Conservation (phyloP, 2,329 filamentous ascomycete species). For the Colletotrichum neosansevieriae region DNA sequence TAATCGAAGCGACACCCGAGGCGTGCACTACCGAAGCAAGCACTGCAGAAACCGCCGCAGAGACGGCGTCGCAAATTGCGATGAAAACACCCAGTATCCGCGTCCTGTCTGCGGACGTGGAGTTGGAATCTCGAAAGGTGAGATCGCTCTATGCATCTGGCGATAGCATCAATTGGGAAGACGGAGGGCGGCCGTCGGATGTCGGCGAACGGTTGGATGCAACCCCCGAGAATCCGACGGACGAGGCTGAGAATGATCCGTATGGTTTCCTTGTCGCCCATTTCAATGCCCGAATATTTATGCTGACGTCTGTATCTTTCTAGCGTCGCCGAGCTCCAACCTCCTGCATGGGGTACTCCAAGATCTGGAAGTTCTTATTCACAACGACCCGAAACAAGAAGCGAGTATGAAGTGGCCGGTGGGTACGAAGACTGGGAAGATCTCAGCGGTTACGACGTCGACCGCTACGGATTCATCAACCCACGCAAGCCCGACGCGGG, state of each 20-base stretch:
- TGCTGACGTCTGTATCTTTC: constrained; percentile 46
- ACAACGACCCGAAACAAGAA: constrained; percentile 57
- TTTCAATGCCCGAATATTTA: constrained; percentile 40
- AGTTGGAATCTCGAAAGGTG: constrained; percentile 76
- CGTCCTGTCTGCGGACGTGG: constrained; percentile 66
- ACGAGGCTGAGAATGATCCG: constrained; percentile 66
- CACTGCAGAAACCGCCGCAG: constrained; percentile 40
- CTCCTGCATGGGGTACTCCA: constrained; percentile 51
- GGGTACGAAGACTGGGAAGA: constrained; percentile 77
- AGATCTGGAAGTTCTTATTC: constrained; percentile 59
- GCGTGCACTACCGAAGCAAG: constrained; percentile 5
- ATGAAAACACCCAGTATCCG: constrained; percentile 60
- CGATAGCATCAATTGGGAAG: constrained; percentile 65
- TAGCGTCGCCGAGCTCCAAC: constrained; percentile 48
- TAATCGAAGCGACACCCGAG: neutral
- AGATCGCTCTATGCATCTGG: constrained; percentile 73
- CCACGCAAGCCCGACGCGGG: constrained; percentile 56
- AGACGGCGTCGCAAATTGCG: constrained; percentile 29
- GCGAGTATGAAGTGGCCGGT: constrained; percentile 64
- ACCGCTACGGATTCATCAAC: constrained; percentile 77
- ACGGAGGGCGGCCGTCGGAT: constrained; percentile 61
- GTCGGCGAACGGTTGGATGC: constrained; percentile 61
- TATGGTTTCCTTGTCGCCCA: constrained; percentile 65
- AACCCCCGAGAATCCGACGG: constrained; percentile 63
- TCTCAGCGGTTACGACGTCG: constrained; percentile 70